These are phyloP conservation scores for Schoenoplectus triqueter DNA, from an alignment of 202 grass and related monocot genomes.

Conservation along the genomic window DNA sequence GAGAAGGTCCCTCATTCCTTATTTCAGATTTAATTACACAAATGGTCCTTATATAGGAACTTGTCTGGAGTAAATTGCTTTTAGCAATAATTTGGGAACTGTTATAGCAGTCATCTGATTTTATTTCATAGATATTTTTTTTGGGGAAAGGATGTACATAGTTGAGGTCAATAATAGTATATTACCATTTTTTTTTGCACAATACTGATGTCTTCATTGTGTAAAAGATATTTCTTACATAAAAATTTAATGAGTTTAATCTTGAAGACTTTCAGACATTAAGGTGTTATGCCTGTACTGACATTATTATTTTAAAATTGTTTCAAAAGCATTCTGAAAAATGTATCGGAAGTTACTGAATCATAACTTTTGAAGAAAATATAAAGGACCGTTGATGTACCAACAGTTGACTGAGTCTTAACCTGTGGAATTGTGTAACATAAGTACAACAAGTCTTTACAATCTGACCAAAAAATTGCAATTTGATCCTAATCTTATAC, in stretches of 20 bases:
- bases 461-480: neutral
- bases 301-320: too few relatives aligned
- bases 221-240: neutral
- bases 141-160: neutral
- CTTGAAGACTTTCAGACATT: neutral
- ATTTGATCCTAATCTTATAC: neutral
- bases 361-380: neutral
- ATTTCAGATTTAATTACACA: constrained; percentile 5
- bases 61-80: neutral
- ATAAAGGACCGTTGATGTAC: neutral
- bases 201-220: neutral
- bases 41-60: neutral
- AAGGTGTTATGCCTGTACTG: too few relatives aligned
- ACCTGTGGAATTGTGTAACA: neutral
- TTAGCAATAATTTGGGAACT: neutral
- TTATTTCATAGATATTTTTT: neutral
- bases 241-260: neutral
- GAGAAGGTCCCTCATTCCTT: constrained; percentile 65
- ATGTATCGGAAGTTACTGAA: neutral
- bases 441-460: neutral
- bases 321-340: neutral
- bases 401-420: neutral
- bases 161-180: neutral
- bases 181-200: neutral
- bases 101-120: neutral